Evolutionary conservation across 1,284 basidiomycete species (phyloP).

Genomic region (Moesziomyces sp.): DNA sequence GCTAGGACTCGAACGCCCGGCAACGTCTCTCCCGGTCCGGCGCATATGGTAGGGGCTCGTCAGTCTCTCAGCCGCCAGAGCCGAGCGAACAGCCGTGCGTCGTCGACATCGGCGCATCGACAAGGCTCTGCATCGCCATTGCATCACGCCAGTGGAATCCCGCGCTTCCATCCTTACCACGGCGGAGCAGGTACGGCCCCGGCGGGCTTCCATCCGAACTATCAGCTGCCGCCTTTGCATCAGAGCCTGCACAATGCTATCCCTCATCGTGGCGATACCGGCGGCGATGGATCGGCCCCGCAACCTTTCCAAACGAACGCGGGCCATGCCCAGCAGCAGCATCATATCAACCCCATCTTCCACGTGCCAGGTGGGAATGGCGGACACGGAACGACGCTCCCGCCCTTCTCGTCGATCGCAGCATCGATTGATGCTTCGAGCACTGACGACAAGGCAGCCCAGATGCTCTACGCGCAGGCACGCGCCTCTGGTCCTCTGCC

Average conservation of each 20-base stretch:
- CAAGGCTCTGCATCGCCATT: conserved; percentile 61
- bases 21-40: conserved; percentile 52
- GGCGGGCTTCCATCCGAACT: conserved; percentile 33
- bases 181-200: conserved; percentile 36
- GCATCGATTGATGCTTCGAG: conserved; percentile 39
- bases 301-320: conserved; percentile 11
- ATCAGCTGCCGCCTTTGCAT: conserved; percentile 47
- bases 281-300: conserved; percentile 12
- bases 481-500: conserved; percentile 22
- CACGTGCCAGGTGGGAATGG: conserved; percentile 32
- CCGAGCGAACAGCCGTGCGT: conserved; percentile 54
- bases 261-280: conserved; percentile 13
- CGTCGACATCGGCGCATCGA: conserved; percentile 57
- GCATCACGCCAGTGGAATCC: conserved; percentile 57
- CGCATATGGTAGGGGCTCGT: conserved; percentile 45
- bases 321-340: conserved; percentile 23
- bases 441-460: conserved; percentile 29
- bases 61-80: conserved; percentile 55
- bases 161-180: conserved; percentile 62
- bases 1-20: conserved; percentile 46
- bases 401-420: conserved; percentile 57
- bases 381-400: conserved; percentile 42
- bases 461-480: conserved; percentile 41
- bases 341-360: conserved; percentile 54
- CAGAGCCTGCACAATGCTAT: conserved; percentile 35